Base-by-base conservation (phyloP, 768 basidiomycete species). In the Auriscalpium vulgare region DNA sequence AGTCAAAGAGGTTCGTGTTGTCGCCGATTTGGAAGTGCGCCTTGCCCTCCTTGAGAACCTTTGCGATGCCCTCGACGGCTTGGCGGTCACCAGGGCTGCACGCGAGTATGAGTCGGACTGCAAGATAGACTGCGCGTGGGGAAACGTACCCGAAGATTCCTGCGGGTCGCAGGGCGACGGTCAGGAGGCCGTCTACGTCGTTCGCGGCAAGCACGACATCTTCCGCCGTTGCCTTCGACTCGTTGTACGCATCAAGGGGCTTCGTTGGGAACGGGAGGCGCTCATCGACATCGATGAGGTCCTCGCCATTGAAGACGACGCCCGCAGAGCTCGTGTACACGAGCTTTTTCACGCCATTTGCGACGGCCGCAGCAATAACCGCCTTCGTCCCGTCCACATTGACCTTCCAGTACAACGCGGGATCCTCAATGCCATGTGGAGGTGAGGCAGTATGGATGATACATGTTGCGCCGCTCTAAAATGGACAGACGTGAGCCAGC, bases 391-490 rank as follows among this genome's bases (percentile, higher is more conserved):
- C 95, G 40, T 91, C 84, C 5, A 98, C 91, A 67, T 98, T 98
- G 64, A 99, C 95, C 67, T 88, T 91, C 72, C 82, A 85, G 74
- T 90, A 97, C 10, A 97, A 67, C 2, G 82, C 82, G 0, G 82
- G 75, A 61, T 88, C 77, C 55, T 81, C 80, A 51, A 80, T 61
- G 51, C 81, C 89, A 61, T 84, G 87, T 6, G 82, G 82, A 0
- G 84, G 85, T 8, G 94, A 95, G 16, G 95, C 97, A 10, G 95
- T 97, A 69, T 99, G 97, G 59, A 99, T 91, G 59, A 98, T 88
- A 64, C 88, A 91, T 0, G 91, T 94, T 29, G 92, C 79, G 40
- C 84, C 83, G 59, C 86, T 87, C 88, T 92, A 59, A 0, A 37
- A 29, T 29, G 29, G 4, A 29, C 29, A 29, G 7, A 29, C 29